A percentile compares a stretch with the other conserved stretches of the same genome.
Conservation (phyloP, 106 monocot species). For the Gastrodia elata region DNA sequence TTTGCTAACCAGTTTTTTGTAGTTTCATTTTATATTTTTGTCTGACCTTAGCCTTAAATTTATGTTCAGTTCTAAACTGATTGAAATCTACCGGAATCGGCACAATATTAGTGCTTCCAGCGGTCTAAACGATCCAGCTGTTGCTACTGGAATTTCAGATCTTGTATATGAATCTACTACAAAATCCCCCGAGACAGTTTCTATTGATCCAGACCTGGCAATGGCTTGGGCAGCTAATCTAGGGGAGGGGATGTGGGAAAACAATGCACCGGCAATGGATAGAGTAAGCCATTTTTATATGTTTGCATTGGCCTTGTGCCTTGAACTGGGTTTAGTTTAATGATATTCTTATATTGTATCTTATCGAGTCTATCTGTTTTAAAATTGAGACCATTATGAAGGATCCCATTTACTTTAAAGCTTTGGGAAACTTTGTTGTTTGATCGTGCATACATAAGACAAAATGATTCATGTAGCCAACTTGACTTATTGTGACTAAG, state of each 20-base stretch:
- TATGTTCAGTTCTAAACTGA: constrained; percentile 63
- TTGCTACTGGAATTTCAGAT: constrained; percentile 94
- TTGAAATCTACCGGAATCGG: constrained; percentile 89
- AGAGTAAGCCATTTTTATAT: constrained; percentile 41
- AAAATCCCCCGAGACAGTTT: constrained; percentile 34
- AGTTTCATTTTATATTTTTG: not conserved
- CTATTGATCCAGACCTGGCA: constrained; percentile 86
- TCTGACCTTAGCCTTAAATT: constrained; percentile 1
- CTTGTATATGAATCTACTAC: constrained; percentile 77
- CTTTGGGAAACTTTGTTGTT: too few relatives aligned
- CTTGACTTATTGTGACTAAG: too few relatives aligned
- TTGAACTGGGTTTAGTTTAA: not conserved
- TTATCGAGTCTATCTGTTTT: too few relatives aligned
- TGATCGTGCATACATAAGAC: too few relatives aligned
- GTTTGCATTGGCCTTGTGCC: constrained; percentile 3
- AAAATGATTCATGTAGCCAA: too few relatives aligned
- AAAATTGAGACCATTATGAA: too few relatives aligned
- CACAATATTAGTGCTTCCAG: constrained; percentile 86
- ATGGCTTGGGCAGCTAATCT: constrained; percentile 94
- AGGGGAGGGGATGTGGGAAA: constrained; percentile 65
- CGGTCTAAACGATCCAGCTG: constrained; percentile 90
- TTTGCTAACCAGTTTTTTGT: not conserved
- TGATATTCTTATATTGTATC: not conserved
- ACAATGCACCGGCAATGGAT: constrained; percentile 76
- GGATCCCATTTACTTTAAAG: too few relatives aligned